phyloP scores from a whole-genome alignment of 2,329 filamentous ascomycete genomes.

The Neoarthrinium moseri region DNA sequence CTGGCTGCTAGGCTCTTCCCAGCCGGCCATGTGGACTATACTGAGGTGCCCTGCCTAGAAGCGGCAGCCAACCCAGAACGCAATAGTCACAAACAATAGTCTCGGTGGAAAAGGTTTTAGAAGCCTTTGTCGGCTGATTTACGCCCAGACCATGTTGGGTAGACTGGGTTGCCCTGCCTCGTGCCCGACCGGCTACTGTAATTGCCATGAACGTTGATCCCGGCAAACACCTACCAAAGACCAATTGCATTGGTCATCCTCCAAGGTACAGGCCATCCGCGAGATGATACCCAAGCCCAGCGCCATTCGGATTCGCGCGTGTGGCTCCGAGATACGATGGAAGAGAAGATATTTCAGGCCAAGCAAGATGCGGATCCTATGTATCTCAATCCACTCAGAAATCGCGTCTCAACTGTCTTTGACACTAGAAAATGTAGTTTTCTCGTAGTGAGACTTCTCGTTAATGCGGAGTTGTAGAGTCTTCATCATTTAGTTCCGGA shows the following conservation, averaged over 20 bases:
- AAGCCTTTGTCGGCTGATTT: neutral
- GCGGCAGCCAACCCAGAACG: neutral
- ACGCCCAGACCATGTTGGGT: neutral
- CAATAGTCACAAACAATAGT: neutral
- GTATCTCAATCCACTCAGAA: no score
- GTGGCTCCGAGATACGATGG: no score
- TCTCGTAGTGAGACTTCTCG: no score
- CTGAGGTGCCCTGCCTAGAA: neutral
- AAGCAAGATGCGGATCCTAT: no score
- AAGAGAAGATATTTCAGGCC: no score
- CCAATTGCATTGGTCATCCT: neutral
- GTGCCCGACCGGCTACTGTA: constrained; percentile 1
- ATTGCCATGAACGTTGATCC: constrained; percentile 1
- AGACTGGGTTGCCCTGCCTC: constrained; percentile 2
- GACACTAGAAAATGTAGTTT: no score
- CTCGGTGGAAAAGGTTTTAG: neutral
- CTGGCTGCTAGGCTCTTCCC: neutral
- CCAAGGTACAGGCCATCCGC: neutral
- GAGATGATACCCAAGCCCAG: no score
- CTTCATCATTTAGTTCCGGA: no score
- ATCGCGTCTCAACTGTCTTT: no score
- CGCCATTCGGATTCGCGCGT: no score
- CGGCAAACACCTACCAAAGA: neutral
- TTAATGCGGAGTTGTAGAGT: no score
- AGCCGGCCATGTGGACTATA: neutral